A percentile compares a stretch with the other conserved stretches of the same genome.
Conservation (phyloP, 2,329 filamentous ascomycete genomes). For the Paramyrothecium roridum region DNA sequence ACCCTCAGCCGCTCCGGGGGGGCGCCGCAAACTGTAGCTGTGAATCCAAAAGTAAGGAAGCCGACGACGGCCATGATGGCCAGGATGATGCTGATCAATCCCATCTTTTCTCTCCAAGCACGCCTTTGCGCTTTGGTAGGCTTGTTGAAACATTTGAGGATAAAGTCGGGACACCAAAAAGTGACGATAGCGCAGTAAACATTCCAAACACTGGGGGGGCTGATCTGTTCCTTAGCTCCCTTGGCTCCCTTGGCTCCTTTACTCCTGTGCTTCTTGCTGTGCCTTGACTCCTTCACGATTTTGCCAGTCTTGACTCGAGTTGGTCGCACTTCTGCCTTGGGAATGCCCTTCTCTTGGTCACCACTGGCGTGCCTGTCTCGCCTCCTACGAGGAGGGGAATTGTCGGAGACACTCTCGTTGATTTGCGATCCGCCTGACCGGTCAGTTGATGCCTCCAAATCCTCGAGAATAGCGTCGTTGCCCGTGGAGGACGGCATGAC, state of each 20-base stretch:
- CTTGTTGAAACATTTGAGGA: conserved; percentile 83
- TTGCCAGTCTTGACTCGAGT: conserved; percentile 54
- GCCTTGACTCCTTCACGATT: conserved; percentile 55
- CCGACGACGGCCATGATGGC: conserved; percentile 85
- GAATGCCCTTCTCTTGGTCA: conserved; percentile 27
- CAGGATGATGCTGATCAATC: conserved; percentile 89
- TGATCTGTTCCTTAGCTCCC: conserved; percentile 59
- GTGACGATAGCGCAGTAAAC: conserved; percentile 92
- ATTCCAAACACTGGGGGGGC: conserved; percentile 87
- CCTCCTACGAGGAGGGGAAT: conserved; percentile 34
- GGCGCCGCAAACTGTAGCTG: conserved; percentile 74
- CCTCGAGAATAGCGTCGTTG: conserved; percentile 83
- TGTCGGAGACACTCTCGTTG: conserved; percentile 43
- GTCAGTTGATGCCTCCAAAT: conserved; percentile 64
- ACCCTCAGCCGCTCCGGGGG: conserved; percentile 71
- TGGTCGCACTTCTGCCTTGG: conserved; percentile 26
- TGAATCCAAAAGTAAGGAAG: conserved; percentile 96
- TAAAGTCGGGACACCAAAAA: conserved; percentile 87
- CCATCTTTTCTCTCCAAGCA: conserved; percentile 98
- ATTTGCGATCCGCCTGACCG: conserved; percentile 42
- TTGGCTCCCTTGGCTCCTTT: conserved; percentile 40
- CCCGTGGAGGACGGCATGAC: conserved; percentile 89
- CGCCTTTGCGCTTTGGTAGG: conserved; percentile 80
- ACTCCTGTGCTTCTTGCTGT: conserved; percentile 46
- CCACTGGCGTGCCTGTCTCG: conserved; percentile 26